Percentiles rank a stretch among this genome's conserved stretches.
Conservation (phyloP, 495 filamentous ascomycete genomes). For the Hamigera avellanea region DNA sequence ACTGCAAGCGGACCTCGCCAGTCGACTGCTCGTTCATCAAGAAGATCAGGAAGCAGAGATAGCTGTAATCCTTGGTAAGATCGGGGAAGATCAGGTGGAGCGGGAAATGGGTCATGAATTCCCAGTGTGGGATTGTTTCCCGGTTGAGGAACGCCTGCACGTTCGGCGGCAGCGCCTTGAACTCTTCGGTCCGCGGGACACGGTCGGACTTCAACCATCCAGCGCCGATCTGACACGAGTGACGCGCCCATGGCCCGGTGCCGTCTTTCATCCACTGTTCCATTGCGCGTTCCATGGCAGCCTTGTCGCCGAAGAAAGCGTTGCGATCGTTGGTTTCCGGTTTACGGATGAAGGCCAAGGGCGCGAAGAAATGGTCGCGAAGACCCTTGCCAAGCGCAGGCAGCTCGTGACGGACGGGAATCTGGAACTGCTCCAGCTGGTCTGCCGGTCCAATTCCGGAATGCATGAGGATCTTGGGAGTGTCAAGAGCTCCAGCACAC, state of each 20-base stretch:
- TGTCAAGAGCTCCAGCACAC: constrained; percentile 43
- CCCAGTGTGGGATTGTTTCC: constrained; percentile 37
- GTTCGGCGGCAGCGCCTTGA: constrained; percentile 26
- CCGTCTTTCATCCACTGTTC: constrained; percentile 35
- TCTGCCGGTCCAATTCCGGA: constrained; percentile 48
- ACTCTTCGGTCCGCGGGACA: constrained; percentile 26
- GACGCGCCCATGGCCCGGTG: constrained; percentile 31
- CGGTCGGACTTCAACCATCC: constrained; percentile 44
- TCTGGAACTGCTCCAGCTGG: constrained; percentile 39
- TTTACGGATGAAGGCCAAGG: constrained; percentile 13
- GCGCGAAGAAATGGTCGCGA: constrained; percentile 36
- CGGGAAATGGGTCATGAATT: constrained; percentile 24
- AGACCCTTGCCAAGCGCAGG: constrained; percentile 47
- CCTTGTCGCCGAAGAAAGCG: constrained; percentile 17
- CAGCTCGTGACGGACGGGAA: constrained; percentile 36
- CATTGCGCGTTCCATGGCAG: constrained; percentile 27
- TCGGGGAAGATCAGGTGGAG: constrained; percentile 17
- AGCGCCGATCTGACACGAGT: constrained; percentile 27
- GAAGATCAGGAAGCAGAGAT: constrained; percentile 15
- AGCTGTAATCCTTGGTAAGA: constrained; percentile 19
- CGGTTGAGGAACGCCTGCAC: constrained; percentile 27
- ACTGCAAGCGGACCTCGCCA: constrained; percentile 44
- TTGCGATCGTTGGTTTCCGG: constrained; percentile 20
- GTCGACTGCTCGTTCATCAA: constrained; percentile 27
- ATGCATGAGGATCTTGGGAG: constrained; percentile 51